Evolutionary conservation across 148 eudicot species (phyloP).

Genomic region (Salicornia ramosissima): DNA sequence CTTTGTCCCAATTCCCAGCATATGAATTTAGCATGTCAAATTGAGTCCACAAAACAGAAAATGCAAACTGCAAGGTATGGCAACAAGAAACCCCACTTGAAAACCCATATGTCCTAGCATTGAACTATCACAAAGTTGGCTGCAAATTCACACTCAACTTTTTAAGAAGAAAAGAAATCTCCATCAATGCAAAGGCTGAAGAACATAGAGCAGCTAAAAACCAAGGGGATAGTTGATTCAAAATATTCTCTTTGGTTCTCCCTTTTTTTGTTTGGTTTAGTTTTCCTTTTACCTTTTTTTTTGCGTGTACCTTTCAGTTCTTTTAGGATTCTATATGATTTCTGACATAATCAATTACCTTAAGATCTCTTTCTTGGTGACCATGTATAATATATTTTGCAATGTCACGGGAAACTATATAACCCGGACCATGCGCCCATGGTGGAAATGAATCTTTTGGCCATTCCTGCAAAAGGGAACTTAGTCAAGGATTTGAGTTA

Average conservation of each 20-base stretch:
- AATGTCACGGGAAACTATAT: constrained; percentile 68
- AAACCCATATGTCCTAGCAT: too few species aligned
- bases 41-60: background rate
- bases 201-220: background rate
- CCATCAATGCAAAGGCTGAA: background rate
- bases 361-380: constrained; percentile 51
- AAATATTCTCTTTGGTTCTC: background rate
- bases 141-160: background rate
- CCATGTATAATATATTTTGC: constrained; percentile 69
- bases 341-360: constrained; percentile 35
- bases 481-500: background rate
- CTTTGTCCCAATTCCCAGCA: background rate
- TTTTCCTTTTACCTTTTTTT: background rate
- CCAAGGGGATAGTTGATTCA: background rate
- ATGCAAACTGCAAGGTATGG: background rate
- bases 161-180: background rate
- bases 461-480: constrained; percentile 61
- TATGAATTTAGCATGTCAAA: background rate
- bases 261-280: background rate
- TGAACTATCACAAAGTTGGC: background rate
- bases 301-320: background rate
- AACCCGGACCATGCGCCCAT: constrained; percentile 96
- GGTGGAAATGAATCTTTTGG: constrained; percentile 72
- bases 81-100: background rate
- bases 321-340: background rate